These are phyloP conservation scores for Fereydounia khargensis DNA, from an alignment of 1,284 basidiomycete species.

Conservation along the genomic window DNA sequence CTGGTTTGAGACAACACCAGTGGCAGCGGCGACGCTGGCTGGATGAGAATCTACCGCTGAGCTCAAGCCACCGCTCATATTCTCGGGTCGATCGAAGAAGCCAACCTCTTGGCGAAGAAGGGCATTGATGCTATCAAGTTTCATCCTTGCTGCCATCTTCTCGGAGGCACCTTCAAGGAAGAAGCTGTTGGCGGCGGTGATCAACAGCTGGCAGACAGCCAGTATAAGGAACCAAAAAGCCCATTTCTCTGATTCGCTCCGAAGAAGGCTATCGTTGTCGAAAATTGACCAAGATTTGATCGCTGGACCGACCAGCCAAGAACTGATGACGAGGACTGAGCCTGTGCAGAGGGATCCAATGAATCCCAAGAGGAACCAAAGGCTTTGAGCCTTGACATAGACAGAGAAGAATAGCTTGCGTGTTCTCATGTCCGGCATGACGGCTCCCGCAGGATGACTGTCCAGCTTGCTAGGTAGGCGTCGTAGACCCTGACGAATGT, in stretches of 20 bases:
- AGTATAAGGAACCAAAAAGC: constrained; percentile 46
- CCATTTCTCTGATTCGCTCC: constrained; percentile 29
- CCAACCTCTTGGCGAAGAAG: constrained; percentile 51
- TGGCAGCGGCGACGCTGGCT: constrained; percentile 54
- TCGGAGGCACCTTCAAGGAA: constrained; percentile 51
- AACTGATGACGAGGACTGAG: constrained; percentile 58
- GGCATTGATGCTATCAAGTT: constrained; percentile 39
- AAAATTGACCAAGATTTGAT: constrained; percentile 42
- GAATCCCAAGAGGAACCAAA: constrained; percentile 32
- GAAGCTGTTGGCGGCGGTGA: constrained; percentile 36
- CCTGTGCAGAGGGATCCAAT: constrained; percentile 42
- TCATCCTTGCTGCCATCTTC: constrained; percentile 39
- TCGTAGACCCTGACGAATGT: neutral
- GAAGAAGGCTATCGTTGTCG: constrained; percentile 17
- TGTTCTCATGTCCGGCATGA: no score
- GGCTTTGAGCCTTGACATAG: constrained; percentile 24
- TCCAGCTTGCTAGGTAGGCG: no score
- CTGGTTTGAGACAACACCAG: constrained; percentile 58
- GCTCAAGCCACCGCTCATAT: constrained; percentile 58
- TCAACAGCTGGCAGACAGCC: constrained; percentile 26
- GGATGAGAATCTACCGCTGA: constrained; percentile 57
- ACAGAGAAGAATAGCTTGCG: constrained; percentile 11
- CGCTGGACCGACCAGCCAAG: constrained; percentile 45
- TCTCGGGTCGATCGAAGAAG: constrained; percentile 51
- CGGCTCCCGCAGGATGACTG: no score